Conservation (phyloP, 208 protist species). For the Trypanosoma avium region DNA sequence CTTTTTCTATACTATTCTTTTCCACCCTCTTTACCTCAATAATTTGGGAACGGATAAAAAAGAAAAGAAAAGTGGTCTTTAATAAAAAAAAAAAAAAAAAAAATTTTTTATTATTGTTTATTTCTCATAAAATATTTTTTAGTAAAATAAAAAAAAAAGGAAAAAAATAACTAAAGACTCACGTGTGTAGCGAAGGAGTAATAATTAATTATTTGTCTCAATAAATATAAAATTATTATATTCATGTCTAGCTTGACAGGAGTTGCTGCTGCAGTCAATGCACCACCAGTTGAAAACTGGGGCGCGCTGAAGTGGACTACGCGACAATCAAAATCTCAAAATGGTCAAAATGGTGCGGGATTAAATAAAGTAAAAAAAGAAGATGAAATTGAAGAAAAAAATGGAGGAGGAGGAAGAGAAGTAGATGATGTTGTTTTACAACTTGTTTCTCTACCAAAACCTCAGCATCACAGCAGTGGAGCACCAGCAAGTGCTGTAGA, state of each 20-base stretch:
- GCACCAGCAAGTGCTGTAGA: constrained; percentile 42
- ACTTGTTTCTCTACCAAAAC: constrained; percentile 59
- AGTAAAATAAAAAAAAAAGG: no score
- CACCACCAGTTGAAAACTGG: constrained; percentile 79
- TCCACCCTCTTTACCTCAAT: not conserved
- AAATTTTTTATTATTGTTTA: not conserved
- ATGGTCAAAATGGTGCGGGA: constrained; percentile 11
- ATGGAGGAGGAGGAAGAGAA: constrained; percentile 8
- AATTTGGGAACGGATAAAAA: not conserved
- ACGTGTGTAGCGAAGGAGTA: not conserved
- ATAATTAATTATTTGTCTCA: not conserved
- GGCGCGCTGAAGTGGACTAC: constrained; percentile 52
- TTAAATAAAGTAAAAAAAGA: constrained; percentile 36
- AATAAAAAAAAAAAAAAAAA: no score
- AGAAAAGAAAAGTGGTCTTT: no score
- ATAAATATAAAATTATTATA: no score
- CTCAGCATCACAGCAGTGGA: constrained; percentile 41
- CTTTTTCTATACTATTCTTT: not conserved
- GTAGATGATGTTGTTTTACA: constrained; percentile 27
- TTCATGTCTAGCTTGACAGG: constrained; percentile 24
- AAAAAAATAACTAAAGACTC: not conserved
- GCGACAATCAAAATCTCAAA: constrained; percentile 33
- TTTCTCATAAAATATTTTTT: not conserved
- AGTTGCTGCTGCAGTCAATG: constrained; percentile 3
- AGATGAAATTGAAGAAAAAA: constrained; percentile 17